phyloP scores from a whole-genome alignment of 192 early-diverging fungal genomes.

The Umbelopsis sp. region DNA sequence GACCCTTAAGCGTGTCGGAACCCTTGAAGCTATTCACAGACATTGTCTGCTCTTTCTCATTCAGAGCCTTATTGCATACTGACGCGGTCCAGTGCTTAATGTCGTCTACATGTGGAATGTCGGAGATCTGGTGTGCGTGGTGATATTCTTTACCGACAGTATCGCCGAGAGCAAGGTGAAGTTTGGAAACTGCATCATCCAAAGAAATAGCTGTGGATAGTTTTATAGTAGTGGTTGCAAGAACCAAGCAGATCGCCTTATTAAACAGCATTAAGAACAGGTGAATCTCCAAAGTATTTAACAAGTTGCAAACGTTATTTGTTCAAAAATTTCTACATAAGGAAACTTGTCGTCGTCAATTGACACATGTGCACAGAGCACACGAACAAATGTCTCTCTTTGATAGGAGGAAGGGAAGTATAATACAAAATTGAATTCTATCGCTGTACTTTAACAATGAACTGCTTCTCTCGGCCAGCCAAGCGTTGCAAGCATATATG shows the following conservation, averaged over 20 bases:
- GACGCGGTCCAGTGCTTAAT: slow-evolving; percentile 15
- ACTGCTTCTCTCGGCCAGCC: slow-evolving; percentile 58
- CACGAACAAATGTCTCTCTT: too few species aligned
- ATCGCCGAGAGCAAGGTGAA: slow-evolving; percentile 17
- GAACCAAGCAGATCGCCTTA: neutral
- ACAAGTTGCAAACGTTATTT: too few species aligned
- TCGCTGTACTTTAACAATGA: slow-evolving; percentile 56
- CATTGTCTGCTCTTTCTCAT: slow-evolving; percentile 4
- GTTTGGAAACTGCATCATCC: slow-evolving; percentile 24
- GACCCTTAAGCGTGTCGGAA: neutral
- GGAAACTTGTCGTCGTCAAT: too few species aligned
- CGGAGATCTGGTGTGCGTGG: slow-evolving; percentile 9
- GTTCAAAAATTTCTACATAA: too few species aligned
- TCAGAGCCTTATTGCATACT: slow-evolving; percentile 4
- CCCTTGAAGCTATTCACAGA: neutral
- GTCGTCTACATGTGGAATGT: slow-evolving; percentile 6
- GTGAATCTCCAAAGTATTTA: too few species aligned
- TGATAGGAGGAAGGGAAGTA: neutral
- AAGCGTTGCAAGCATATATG: slow-evolving; percentile 50
- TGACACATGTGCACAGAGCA: too few species aligned
- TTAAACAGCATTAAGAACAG: neutral
- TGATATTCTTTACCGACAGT: slow-evolving; percentile 22
- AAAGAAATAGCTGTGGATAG: neutral
- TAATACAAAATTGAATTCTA: neutral
- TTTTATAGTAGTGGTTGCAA: neutral